Conservation (phyloP, 2,329 filamentous ascomycete species). For the Cytospora chrysosperma region DNA sequence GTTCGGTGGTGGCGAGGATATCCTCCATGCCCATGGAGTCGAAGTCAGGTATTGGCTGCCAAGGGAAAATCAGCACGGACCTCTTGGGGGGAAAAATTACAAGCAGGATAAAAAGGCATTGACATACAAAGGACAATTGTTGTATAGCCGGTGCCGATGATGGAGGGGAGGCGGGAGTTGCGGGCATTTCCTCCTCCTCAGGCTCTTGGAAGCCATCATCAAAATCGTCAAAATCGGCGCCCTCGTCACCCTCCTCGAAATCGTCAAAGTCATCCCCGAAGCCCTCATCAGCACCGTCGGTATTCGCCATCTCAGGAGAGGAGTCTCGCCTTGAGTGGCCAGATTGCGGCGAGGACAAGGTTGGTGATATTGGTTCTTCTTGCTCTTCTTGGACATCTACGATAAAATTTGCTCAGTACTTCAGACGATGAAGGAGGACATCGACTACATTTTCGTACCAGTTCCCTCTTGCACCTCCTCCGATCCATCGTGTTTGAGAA, state of each 20-base stretch:
- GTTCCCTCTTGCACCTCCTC: slow-evolving; percentile 32
- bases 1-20: slow-evolving; percentile 59
- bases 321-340: slow-evolving; percentile 35
- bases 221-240: slow-evolving; percentile 66
- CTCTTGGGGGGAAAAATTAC: background rate
- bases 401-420: slow-evolving; percentile 34
- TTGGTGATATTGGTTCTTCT: slow-evolving; percentile 36
- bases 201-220: slow-evolving; percentile 68
- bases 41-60: slow-evolving; percentile 66
- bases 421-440: slow-evolving; percentile 24
- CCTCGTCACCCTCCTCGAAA: slow-evolving; percentile 58
- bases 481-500: slow-evolving; percentile 47
- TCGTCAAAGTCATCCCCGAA: slow-evolving; percentile 63
- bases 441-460: slow-evolving; percentile 40
- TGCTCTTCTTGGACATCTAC: slow-evolving; percentile 34
- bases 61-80: slow-evolving; percentile 22
- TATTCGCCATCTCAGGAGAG: slow-evolving; percentile 27
- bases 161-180: slow-evolving; percentile 45
- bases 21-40: slow-evolving; percentile 60
- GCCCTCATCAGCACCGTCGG: slow-evolving; percentile 34
- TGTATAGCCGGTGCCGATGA: slow-evolving; percentile 30
- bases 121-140: slow-evolving; percentile 32
- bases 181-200: slow-evolving; percentile 31
- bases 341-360: slow-evolving; percentile 32
- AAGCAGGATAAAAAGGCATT: background rate